Percentiles rank a stretch among this genome's conserved stretches.
Evolutionary conservation across 225 moss, liverwort and hornwort species (phyloP).

Genomic region (Rhytidiadelphus loreus): DNA sequence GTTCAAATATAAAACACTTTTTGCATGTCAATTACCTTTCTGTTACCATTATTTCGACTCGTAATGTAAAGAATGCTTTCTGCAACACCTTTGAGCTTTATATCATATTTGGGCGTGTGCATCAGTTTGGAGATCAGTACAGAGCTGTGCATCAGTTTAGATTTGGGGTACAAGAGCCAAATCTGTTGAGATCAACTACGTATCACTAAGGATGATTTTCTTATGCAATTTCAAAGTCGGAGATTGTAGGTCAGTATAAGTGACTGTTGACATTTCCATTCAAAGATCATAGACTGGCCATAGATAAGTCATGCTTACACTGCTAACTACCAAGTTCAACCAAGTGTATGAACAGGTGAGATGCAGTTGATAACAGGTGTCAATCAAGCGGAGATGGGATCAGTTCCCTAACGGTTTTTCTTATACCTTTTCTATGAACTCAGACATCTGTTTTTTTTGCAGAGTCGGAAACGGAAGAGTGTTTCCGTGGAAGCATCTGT

Average conservation of each 20-base stretch:
- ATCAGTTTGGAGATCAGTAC: neutral
- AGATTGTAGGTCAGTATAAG: neutral
- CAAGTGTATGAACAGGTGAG: neutral
- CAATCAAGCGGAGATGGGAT: neutral
- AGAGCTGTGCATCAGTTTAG: neutral
- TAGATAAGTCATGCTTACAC: neutral
- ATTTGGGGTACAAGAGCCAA: neutral
- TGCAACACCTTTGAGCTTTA: neutral
- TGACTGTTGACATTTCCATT: neutral
- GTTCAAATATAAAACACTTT: neutral
- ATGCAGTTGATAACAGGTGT: neutral
- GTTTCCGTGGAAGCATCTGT: neutral
- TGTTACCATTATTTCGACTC: neutral
- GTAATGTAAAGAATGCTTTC: neutral
- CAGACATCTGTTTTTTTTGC: neutral
- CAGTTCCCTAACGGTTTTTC: neutral
- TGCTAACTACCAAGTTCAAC: neutral
- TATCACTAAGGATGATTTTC: neutral
- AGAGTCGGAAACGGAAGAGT: conserved; percentile 27
- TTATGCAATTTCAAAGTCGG: neutral
- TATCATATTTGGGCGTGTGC: neutral
- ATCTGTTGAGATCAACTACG: neutral
- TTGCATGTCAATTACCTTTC: neutral
- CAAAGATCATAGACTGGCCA: neutral
- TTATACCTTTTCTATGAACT: neutral